Percentiles rank a stretch among this genome's conserved stretches.
These are phyloP conservation scores for Adansonia madagascariensis DNA, from an alignment of 441 rosid genomes.

Conservation along the genomic window DNA sequence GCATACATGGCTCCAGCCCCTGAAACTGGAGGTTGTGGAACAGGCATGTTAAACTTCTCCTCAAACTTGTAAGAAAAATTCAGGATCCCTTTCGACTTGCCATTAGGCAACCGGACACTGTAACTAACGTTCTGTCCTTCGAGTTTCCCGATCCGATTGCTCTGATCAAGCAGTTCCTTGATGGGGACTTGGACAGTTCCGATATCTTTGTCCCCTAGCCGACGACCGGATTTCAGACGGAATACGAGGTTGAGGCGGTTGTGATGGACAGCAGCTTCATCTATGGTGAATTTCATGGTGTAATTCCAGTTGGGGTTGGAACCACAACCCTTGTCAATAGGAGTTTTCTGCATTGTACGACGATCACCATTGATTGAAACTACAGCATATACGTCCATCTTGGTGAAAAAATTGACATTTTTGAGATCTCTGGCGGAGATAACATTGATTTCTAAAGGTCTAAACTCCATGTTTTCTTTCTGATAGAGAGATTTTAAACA, in stretches of 20 bases:
- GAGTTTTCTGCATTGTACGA: constrained; percentile 36
- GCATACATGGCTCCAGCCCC: neutral
- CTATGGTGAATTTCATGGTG: constrained; percentile 41
- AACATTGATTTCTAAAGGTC: constrained; percentile 44
- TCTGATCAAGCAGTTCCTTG: constrained; percentile 42
- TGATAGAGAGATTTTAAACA: neutral
- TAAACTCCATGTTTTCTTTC: constrained; percentile 39
- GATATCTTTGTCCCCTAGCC: constrained; percentile 47
- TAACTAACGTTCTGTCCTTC: constrained; percentile 28
- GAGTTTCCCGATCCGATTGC: neutral
- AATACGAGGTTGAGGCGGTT: constrained; percentile 40
- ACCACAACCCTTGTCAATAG: constrained; percentile 45
- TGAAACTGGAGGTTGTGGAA: constrained; percentile 23
- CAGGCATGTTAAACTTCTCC: constrained; percentile 33
- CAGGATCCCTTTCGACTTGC: constrained; percentile 48
- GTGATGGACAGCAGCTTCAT: constrained; percentile 38
- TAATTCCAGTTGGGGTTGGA: constrained; percentile 48
- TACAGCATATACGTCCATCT: constrained; percentile 55
- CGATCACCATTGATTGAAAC: constrained; percentile 49
- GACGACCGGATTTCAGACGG: constrained; percentile 43
- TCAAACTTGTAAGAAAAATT: constrained; percentile 49
- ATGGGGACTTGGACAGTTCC: constrained; percentile 47
- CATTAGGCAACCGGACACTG: constrained; percentile 38
- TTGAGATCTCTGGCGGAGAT: constrained; percentile 45
- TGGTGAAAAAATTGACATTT: constrained; percentile 47